A percentile compares a stretch with the other conserved stretches of the same genome.
These are phyloP conservation scores for Paracamarosporium sp. DNA, from an alignment of 2,329 filamentous ascomycete genomes.

Conservation along the genomic window DNA sequence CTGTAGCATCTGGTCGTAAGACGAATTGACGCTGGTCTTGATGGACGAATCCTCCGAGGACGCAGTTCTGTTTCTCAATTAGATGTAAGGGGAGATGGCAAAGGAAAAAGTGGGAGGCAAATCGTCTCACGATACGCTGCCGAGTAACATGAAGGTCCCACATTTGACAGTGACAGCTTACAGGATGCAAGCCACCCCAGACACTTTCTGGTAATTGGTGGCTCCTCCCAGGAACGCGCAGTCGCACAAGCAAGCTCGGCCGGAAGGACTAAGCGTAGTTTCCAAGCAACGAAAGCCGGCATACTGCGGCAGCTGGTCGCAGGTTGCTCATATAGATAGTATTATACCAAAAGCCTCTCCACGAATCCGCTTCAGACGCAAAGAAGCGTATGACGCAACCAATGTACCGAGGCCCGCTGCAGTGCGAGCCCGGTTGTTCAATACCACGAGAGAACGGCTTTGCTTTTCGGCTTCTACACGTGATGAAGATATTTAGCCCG, in stretches of 20 bases:
- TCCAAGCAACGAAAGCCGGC: conserved; percentile 1
- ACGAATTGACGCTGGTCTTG: neutral
- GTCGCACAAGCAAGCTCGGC: conserved; percentile 5
- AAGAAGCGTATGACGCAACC: neutral
- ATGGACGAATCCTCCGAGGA: too few relatives aligned
- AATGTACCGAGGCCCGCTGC: neutral
- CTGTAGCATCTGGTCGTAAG: neutral
- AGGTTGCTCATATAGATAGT: conserved; percentile 6
- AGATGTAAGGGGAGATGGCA: conserved; percentile 1
- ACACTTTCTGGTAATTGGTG: conserved; percentile 1
- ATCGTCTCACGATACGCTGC: conserved; percentile 7
- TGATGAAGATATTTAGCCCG: too few relatives aligned
- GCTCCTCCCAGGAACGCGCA: neutral
- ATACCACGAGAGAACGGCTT: too few relatives aligned
- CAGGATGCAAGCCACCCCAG: neutral
- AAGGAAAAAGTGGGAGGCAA: neutral
- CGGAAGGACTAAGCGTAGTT: conserved; percentile 5
- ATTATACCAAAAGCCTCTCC: conserved; percentile 1
- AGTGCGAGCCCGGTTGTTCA: neutral
- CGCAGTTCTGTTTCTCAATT: neutral
- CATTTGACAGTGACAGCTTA: conserved; percentile 1
- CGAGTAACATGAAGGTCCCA: neutral
- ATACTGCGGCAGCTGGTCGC: neutral
- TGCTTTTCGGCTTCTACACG: too few relatives aligned
- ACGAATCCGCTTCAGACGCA: conserved; percentile 8